phyloP scores from a whole-genome alignment of 805 yeast species.

The Tetrapisispora taiwanensis region DNA sequence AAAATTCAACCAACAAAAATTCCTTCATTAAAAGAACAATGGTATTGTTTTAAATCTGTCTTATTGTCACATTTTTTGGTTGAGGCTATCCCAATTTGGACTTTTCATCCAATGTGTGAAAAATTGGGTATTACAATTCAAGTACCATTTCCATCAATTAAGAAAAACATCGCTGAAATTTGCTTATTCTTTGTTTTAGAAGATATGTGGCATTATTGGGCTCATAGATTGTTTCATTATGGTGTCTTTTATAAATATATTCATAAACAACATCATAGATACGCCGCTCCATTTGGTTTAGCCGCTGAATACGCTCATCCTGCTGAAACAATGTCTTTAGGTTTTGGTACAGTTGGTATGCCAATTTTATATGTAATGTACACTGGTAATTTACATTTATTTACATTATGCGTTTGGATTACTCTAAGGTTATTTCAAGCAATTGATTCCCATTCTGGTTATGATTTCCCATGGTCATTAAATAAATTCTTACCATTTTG shows the following conservation, averaged over 20 bases:
- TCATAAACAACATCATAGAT: slow-evolving; percentile 91
- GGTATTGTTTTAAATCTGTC: slow-evolving; percentile 80
- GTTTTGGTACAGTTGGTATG: slow-evolving; percentile 87
- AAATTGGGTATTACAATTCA: slow-evolving; percentile 58
- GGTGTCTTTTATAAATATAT: slow-evolving; percentile 78
- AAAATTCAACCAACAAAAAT: slow-evolving; percentile 76
- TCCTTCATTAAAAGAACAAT: slow-evolving; percentile 69
- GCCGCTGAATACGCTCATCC: slow-evolving; percentile 98
- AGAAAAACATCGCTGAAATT: slow-evolving; percentile 52
- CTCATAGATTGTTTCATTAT: slow-evolving; percentile 76
- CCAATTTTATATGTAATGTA: slow-evolving; percentile 72
- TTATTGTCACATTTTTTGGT: slow-evolving; percentile 74
- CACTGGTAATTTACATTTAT: slow-evolving; percentile 63
- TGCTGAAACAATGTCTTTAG: slow-evolving; percentile 73
- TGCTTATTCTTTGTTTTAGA: slow-evolving; percentile 71
- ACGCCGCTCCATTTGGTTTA: slow-evolving; percentile 91
- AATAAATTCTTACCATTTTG: slow-evolving; percentile 83
- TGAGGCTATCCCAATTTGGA: slow-evolving; percentile 91
- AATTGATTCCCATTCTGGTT: slow-evolving; percentile 90
- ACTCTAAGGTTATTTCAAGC: slow-evolving; percentile 81
- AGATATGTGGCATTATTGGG: slow-evolving; percentile 92
- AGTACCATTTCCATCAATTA: slow-evolving; percentile 70
- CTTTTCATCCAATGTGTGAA: slow-evolving; percentile 81
- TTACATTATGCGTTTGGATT: slow-evolving; percentile 79
- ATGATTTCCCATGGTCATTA: slow-evolving; percentile 89